Evolutionary conservation across 225 moss, liverwort and hornwort genomes (phyloP).

Genomic region (Ulota crispa): DNA sequence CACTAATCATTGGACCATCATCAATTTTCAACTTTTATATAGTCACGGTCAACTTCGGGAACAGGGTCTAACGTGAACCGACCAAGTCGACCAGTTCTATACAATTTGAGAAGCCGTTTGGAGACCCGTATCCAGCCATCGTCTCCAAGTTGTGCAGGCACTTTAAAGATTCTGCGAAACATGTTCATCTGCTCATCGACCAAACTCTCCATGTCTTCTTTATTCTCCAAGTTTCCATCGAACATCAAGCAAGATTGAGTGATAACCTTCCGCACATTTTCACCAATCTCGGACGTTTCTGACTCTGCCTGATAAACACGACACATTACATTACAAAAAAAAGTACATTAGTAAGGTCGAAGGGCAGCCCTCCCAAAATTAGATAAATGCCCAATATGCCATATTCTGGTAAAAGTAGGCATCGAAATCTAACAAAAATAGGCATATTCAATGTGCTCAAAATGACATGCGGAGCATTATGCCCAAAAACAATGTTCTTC

Average conservation of each 20-base stretch:
- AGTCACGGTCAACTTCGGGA: constrained; percentile 47
- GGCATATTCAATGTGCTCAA: too few relatives aligned
- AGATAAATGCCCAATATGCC: too few relatives aligned
- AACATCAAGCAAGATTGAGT: constrained; percentile 76
- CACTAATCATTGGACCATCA: not conserved
- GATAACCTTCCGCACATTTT: constrained; percentile 61
- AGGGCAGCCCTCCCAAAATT: too few relatives aligned
- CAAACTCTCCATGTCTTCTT: constrained; percentile 80
- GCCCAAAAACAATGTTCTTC: too few relatives aligned
- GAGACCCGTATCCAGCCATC: constrained; percentile 90
- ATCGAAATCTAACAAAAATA: too few relatives aligned
- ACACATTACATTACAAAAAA: not conserved
- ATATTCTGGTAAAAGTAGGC: too few relatives aligned
- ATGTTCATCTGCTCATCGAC: constrained; percentile 86
- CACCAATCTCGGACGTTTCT: constrained; percentile 42
- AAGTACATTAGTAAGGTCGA: not conserved
- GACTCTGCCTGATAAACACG: constrained; percentile 45
- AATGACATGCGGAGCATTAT: too few relatives aligned
- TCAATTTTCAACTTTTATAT: constrained; percentile 31
- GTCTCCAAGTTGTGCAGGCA: constrained; percentile 78
- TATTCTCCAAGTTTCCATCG: constrained; percentile 69
- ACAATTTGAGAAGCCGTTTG: constrained; percentile 79
- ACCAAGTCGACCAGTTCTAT: constrained; percentile 81
- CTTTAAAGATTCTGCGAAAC: constrained; percentile 72
- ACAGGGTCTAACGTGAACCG: constrained; percentile 77